These are phyloP conservation scores for Pseudopithomyces chartarum DNA, from an alignment of 2,329 filamentous ascomycete species.

Conservation along the genomic window DNA sequence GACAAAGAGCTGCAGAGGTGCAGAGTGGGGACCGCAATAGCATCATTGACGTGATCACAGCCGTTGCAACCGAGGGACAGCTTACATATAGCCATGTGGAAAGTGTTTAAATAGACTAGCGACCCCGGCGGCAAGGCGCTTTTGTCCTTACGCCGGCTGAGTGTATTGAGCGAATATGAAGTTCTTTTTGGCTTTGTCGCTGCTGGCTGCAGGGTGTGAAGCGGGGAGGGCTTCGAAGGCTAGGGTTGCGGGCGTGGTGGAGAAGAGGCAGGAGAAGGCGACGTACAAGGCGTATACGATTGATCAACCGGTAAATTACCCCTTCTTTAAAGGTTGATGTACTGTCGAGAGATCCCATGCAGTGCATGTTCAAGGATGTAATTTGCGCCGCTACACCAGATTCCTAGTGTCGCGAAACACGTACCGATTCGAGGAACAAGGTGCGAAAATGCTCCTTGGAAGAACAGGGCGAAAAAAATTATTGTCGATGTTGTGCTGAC, in stretches of 20 bases:
- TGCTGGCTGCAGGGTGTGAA: neutral
- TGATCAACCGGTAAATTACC: constrained; percentile 26
- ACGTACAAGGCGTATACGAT: constrained; percentile 30
- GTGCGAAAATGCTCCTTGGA: no score
- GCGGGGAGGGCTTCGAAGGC: neutral
- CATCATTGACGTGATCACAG: neutral
- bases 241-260: neutral
- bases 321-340: neutral
- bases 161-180: neutral
- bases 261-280: constrained; percentile 19
- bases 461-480: no score
- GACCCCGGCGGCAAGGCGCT: neutral
- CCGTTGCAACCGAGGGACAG: neutral
- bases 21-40: neutral
- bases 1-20: neutral
- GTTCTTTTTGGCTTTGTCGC: neutral
- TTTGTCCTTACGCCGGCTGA: neutral
- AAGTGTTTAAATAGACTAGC: neutral
- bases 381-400: no score
- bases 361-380: neutral
- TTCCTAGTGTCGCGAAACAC: no score
- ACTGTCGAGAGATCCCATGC: neutral
- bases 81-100: neutral
- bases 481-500: no score
- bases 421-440: no score